Evolutionary conservation across 2,329 filamentous ascomycete species (phyloP), one percentile per base, ranked within the genome.

Genomic region (Ceratocystis lukuohia): DNA sequence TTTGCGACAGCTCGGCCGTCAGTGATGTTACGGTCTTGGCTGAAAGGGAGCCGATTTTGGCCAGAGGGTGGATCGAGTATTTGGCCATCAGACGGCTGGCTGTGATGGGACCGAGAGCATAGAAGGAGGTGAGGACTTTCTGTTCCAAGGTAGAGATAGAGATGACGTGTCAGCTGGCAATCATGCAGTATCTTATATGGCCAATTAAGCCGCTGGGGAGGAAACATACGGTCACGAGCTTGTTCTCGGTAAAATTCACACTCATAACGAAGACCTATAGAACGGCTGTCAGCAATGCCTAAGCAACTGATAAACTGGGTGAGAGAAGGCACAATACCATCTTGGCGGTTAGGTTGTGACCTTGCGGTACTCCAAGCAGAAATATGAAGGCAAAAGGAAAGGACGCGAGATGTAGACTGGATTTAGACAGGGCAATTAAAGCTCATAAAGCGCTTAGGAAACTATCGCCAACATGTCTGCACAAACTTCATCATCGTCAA

Each of bases 101-200:
- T 44, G 83, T 78, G 70, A 84, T 81, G 48, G 85, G 82, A 6
- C 92, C 92, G 68, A 96, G 82, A 69, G 88, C 89, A 75, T 95
- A 96, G 81, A 96, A 96, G 67, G 82, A 83, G 76, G 90, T 83
- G 70, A 99, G 88, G 61, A 84, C 85, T 81, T 84, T 86, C 87
- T 84, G 69, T 64, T 66, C 15, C 28, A 48, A 46, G 56, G 48
- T 17, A 56, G 37, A 25, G 22, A n/a, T 41, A 41, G 37, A 41
- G 37, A 41, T 41, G 3, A 41, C 2, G 12, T 41, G 37, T 41
- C 37, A 41, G 37, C 37, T 41, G 37, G 10, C 37, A 41, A 4
- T 12, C 3, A 15, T 57, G 28, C 5, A 28, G 15, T 7, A 33
- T 33, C 15, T 15, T 0, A 1, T 12, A 5, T 25, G 20, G 28